Percentiles rank a stretch among this genome's conserved stretches.
phyloP scores from a whole-genome alignment of 768 basidiomycete species.

The Serpula lacrymans region DNA sequence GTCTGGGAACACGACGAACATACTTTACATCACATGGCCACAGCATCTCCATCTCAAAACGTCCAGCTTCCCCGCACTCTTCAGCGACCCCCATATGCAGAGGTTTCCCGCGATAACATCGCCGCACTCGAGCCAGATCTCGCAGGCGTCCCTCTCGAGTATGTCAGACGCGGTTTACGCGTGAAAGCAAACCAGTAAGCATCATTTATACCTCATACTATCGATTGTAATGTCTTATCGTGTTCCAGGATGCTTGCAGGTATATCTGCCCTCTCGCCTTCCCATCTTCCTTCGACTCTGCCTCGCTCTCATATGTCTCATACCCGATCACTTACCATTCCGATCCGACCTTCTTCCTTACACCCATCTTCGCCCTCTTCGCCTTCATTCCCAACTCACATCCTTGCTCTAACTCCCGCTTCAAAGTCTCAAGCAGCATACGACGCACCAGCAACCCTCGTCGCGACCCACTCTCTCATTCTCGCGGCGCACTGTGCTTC shows the following conservation, averaged over 20 bases:
- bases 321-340: constrained; percentile 27
- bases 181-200: constrained; percentile 43
- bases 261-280: constrained; percentile 46
- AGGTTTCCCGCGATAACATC: constrained; percentile 55
- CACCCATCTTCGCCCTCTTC: constrained; percentile 8
- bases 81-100: constrained; percentile 54
- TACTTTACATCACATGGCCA: too few species aligned
- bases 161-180: constrained; percentile 52
- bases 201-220: constrained; percentile 4
- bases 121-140: constrained; percentile 52
- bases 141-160: constrained; percentile 54
- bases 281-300: constrained; percentile 35
- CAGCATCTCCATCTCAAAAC: constrained; percentile 25
- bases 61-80: constrained; percentile 75
- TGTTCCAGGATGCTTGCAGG: constrained; percentile 34
- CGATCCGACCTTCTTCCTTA: constrained; percentile 24
- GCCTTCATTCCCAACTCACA: constrained; percentile 44
- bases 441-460: constrained; percentile 41
- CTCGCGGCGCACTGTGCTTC: constrained; percentile 67
- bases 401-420: constrained; percentile 43
- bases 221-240: constrained; percentile 34
- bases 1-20: constrained; percentile 33
- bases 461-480: constrained; percentile 67
- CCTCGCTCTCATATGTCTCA: constrained; percentile 29
- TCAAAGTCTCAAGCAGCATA: constrained; percentile 21